Percentiles rank a stretch among this genome's conserved stretches.
These are phyloP conservation scores for Calycina marina DNA, from an alignment of 2,329 filamentous ascomycete genomes.

Conservation along the genomic window DNA sequence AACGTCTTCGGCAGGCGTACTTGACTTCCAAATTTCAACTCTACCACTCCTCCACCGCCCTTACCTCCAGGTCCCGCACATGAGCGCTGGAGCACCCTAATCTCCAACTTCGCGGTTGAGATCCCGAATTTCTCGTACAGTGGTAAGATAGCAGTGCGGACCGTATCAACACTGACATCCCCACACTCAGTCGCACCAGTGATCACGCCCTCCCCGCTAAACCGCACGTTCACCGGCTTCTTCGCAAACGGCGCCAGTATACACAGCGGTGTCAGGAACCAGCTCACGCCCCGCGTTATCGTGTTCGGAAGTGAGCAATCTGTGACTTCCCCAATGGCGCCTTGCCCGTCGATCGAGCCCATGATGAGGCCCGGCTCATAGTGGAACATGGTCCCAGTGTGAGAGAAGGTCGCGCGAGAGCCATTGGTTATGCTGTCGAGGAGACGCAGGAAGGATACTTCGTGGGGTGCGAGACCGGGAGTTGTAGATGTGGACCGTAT, in stretches of 20 bases:
- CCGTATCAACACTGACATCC: slow-evolving; percentile 83
- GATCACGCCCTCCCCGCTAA: slow-evolving; percentile 84
- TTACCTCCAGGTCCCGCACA: slow-evolving; percentile 61
- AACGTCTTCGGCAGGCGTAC: slow-evolving; percentile 87
- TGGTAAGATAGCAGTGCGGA: slow-evolving; percentile 83
- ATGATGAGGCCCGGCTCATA: slow-evolving; percentile 90
- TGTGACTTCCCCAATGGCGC: slow-evolving; percentile 57
- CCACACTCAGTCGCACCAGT: slow-evolving; percentile 71
- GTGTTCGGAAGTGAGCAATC: slow-evolving; percentile 65
- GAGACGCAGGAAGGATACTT: slow-evolving; percentile 89
- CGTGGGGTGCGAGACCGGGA: slow-evolving; percentile 76
- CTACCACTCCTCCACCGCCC: slow-evolving; percentile 83
- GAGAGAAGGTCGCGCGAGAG: slow-evolving; percentile 85
- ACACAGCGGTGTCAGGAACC: slow-evolving; percentile 81
- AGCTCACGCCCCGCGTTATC: slow-evolving; percentile 71
- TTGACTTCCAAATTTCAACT: slow-evolving; percentile 85
- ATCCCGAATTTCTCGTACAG: slow-evolving; percentile 87
- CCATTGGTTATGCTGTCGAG: slow-evolving; percentile 94
- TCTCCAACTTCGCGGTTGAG: slow-evolving; percentile 60
- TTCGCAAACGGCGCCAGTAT: slow-evolving; percentile 90
- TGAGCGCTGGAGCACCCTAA: slow-evolving; percentile 66
- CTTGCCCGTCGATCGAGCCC: slow-evolving; percentile 57
- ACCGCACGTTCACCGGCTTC: slow-evolving; percentile 74
- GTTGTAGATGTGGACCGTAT: slow-evolving; percentile 80
- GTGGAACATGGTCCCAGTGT: slow-evolving; percentile 84